Evolutionary conservation across 257 asterid genomes (phyloP).

Genomic region (Misopates orontium): DNA sequence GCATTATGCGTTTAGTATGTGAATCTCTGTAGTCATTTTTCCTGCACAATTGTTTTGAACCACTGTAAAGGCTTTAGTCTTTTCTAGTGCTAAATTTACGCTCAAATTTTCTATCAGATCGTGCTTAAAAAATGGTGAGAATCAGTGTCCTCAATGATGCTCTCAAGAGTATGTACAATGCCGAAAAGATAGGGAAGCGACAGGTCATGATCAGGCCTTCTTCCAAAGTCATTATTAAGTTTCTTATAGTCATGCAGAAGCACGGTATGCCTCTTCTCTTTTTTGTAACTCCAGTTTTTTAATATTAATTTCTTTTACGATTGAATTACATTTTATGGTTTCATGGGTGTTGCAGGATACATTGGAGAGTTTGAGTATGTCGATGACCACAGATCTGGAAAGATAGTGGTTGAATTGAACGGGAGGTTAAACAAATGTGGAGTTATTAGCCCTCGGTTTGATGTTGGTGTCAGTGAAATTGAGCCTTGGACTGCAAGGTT

Average conservation of each 20-base stretch:
- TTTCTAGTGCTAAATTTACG: not conserved
- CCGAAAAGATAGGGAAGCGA: conserved; percentile 40
- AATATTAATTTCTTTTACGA: not conserved
- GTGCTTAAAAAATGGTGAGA: conserved; percentile 32
- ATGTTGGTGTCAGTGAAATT: conserved; percentile 45
- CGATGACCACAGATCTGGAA: conserved; percentile 47
- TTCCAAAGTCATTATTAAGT: conserved; percentile 39
- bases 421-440: conserved; percentile 47
- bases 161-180: conserved; percentile 45
- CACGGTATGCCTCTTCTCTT: conserved; percentile 24
- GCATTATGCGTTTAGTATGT: no score
- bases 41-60: no score
- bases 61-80: not conserved
- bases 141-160: conserved; percentile 42
- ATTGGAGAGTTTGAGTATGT: conserved; percentile 45
- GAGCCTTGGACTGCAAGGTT: conserved; percentile 50
- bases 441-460: conserved; percentile 46
- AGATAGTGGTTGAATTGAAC: conserved; percentile 42
- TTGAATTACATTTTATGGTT: not conserved
- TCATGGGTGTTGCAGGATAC: conserved; percentile 28
- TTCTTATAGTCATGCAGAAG: conserved; percentile 42
- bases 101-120: not conserved
- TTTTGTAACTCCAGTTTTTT: not conserved
- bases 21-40: no score
- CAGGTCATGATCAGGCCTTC: conserved; percentile 48